Base-by-base conservation (phyloP, 2,329 filamentous ascomycete species). In the Penicillium sp. region DNA sequence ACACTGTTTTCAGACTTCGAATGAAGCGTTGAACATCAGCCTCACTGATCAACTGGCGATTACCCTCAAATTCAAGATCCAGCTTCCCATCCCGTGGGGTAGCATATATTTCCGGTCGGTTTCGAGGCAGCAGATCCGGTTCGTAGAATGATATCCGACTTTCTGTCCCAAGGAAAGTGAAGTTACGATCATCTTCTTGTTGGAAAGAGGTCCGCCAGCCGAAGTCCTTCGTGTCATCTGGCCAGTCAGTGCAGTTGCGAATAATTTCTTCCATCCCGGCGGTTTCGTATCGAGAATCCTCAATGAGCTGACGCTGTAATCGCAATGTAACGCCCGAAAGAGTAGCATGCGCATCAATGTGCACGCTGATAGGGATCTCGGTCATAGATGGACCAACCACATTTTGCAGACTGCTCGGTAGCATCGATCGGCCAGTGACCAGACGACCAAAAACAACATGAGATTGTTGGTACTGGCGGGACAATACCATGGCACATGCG, bases 1-100 rank as follows among this genome's bases (percentile, higher is more conserved):
- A 10, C 17, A 27, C 21, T 13, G 15, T 13, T 36, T 49, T 1
- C 15, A 38, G 21, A 13, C 21, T 12, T 9, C 9, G 47, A 6
- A 49, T 25, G 6, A 49, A 27, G 9, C 21, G 31, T 13, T 9
- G 31, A 49, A 49, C 47, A n/a, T 49, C 21, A 12, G 13, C 21
- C 31, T 25, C 31, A 36, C 13, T 27, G 15, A 49, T 49, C 47
- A 49, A 35, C 15, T 49, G 31, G 9, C 47, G 31, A 36, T 49
- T 36, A 10, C 47, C 47, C 45, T 49, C 47, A 10, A 49, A 49
- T n/a, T 49, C 47, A 13, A 49, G 47, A 49, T 49, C 33, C 15
- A 49, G 10, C 15, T n/a, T 36, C 15, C 31, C 47, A 38, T 25
- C 33, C 10, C 17, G 47, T 27, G 33, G 47, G 10, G 47, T 49